Conservation (phyloP, 2,329 filamentous ascomycete species). For the Aureobasidium uvarum region DNA sequence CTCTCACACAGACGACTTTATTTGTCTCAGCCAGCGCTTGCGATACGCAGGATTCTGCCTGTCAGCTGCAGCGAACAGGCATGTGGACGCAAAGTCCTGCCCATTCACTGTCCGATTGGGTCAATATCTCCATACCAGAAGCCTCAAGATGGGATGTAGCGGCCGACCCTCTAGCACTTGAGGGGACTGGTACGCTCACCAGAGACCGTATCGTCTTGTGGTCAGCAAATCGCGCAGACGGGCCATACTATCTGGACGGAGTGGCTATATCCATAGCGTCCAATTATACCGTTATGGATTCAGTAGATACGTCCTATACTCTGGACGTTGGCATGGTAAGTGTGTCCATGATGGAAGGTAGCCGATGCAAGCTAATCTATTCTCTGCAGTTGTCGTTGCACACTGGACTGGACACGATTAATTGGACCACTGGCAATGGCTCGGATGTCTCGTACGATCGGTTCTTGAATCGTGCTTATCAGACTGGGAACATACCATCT, state of each 20-base stretch:
- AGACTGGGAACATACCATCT: neutral
- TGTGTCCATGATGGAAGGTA: neutral
- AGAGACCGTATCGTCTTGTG: conserved; percentile 5
- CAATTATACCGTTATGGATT: neutral
- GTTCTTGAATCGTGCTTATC: neutral
- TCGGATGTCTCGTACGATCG: neutral
- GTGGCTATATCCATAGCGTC: conserved; percentile 1
- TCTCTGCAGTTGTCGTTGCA: neutral
- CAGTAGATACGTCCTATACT: neutral
- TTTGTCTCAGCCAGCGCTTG: conserved; percentile 15
- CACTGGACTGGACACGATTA: neutral
- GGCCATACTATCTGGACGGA: neutral
- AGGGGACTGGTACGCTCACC: neutral
- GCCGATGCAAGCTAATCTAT: neutral
- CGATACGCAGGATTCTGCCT: conserved; percentile 9
- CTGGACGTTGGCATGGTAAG: conserved; percentile 18
- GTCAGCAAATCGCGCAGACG: neutral
- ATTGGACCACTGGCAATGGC: conserved; percentile 4
- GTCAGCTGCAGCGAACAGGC: neutral
- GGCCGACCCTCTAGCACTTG: neutral
- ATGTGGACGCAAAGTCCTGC: conserved; percentile 9
- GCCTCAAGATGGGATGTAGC: neutral
- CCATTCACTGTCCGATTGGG: conserved; percentile 2
- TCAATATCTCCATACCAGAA: neutral
- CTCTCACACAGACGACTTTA: neutral